Conservation (phyloP, 257 asterid genomes). For the Dorcoceras hygrometricum region DNA sequence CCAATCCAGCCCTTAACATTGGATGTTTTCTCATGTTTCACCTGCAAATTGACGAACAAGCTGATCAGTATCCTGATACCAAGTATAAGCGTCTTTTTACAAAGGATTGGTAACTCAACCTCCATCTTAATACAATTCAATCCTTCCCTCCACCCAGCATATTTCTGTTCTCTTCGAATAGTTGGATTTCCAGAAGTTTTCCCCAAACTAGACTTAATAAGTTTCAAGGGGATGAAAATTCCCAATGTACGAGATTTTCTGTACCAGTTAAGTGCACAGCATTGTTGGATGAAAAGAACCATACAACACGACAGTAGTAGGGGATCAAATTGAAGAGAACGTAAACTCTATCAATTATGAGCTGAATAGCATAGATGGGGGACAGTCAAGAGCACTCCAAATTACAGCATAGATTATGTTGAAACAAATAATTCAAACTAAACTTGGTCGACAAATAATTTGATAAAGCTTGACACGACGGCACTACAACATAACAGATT, state of each 20-base stretch:
- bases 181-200: not conserved
- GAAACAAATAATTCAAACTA: conserved; percentile 16
- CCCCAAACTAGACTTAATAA: too few species aligned
- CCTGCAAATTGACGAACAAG: conserved; percentile 34
- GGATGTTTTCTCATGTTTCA: conserved; percentile 33
- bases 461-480: conserved; percentile 18
- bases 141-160: conserved; percentile 21
- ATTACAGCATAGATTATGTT: conserved; percentile 15
- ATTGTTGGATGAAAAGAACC: too few species aligned
- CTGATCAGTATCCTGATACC: conserved; percentile 13
- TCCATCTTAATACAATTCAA: conserved; percentile 25
- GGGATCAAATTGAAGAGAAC: not conserved
- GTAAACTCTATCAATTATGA: not conserved
- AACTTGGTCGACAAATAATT: conserved; percentile 7
- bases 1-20: conserved; percentile 29
- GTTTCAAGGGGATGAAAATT: too few species aligned
- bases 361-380: not conserved
- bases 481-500: conserved; percentile 14
- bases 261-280: too few species aligned
- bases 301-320: too few species aligned
- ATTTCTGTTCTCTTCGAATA: conserved; percentile 29
- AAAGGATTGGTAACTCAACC: conserved; percentile 24
- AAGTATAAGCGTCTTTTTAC: conserved; percentile 9
- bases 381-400: not conserved
- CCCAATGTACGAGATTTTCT: too few species aligned